Base-by-base conservation (phyloP, 495 filamentous ascomycete genomes). In the Penicillium angulare region DNA sequence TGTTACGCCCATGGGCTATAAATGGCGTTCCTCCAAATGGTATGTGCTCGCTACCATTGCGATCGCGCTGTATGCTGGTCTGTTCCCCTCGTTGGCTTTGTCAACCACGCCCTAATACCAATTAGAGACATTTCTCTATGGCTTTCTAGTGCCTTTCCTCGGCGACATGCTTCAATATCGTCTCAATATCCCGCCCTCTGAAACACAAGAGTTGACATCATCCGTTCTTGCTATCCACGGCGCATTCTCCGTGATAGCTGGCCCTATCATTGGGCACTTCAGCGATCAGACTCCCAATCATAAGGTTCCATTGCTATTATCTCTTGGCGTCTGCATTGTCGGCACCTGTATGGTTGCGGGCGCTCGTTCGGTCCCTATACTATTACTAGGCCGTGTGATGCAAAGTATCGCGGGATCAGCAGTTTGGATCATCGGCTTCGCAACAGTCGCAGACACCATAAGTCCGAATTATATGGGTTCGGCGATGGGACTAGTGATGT, bases 61-160 rank as follows among this genome's bases (percentile, higher is more conserved):
- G n/a, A 13, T 36, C 33, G 33, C 33, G 12, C 16, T 36, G 33
- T 36, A n/a, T 36, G 10, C 33, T 13, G 33, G 33, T 36, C 10
- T 27, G 26, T 27, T 10, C 10, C 26, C 10, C 26, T 10, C 26
- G 10, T 27, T 27, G 26, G 26, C 26, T 5, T 27, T 27, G 26
- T 27, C 10, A 27, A 27, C 10, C 26, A 5, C 10, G 26, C 26
- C 26, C 26, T 27, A 27, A 27, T 27, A 27, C 26, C 5, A 27
- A 27, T 10, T 10, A 67, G 64, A 68, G 31, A 58, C 50, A 32
- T 64, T 68, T 46, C 60, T 66, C n/a, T 68, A 53, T 36, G 54
- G 57, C 33, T 68, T 64, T 35, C 23, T 64, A 6, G 55, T 64
- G 5, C 65, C 65, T 1, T 64, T 68, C 12, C 43, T 68, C 13